A percentile compares a stretch with the other conserved stretches of the same genome.
These are phyloP conservation scores for Gillenia trifoliata DNA, from an alignment of 306 rosid genomes.

Conservation along the genomic window DNA sequence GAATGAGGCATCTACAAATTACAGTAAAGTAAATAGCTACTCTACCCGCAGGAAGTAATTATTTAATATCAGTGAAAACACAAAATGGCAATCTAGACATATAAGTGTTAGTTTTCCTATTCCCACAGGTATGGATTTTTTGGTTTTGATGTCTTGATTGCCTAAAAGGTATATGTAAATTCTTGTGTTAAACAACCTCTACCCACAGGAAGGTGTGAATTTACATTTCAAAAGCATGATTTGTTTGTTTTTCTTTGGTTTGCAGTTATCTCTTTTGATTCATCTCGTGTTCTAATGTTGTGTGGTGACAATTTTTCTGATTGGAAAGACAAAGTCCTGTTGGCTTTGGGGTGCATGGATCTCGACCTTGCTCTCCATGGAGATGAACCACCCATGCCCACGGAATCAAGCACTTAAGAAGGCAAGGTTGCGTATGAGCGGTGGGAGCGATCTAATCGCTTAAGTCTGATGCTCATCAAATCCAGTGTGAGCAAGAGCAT, in stretches of 20 bases:
- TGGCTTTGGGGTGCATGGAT: conserved; percentile 3
- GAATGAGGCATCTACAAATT: too few relatives aligned
- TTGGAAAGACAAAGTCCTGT: not conserved
- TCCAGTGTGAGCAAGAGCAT: not conserved
- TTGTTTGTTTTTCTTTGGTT: not conserved
- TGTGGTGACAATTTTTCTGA: not conserved
- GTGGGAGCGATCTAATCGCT: conserved; percentile 1
- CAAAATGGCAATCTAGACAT: too few relatives aligned
- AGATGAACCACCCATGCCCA: not conserved
- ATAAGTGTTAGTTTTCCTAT: too few relatives aligned
- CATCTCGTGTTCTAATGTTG: not conserved
- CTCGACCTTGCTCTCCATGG: not conserved
- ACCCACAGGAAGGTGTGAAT: not conserved
- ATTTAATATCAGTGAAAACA: too few relatives aligned
- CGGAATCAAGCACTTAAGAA: not conserved
- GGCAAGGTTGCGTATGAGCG: not conserved
- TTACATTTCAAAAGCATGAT: not conserved
- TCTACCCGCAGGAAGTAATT: too few relatives aligned
- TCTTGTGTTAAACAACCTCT: not conserved
- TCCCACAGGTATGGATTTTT: not conserved
- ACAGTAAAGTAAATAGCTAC: too few relatives aligned
- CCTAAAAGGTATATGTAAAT: not conserved
- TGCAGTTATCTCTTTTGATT: not conserved
- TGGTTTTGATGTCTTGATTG: not conserved
- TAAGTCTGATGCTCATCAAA: not conserved